Evolutionary conservation across 2,329 filamentous ascomycete species (phyloP).

Genomic region (Shiraia bambusicola): DNA sequence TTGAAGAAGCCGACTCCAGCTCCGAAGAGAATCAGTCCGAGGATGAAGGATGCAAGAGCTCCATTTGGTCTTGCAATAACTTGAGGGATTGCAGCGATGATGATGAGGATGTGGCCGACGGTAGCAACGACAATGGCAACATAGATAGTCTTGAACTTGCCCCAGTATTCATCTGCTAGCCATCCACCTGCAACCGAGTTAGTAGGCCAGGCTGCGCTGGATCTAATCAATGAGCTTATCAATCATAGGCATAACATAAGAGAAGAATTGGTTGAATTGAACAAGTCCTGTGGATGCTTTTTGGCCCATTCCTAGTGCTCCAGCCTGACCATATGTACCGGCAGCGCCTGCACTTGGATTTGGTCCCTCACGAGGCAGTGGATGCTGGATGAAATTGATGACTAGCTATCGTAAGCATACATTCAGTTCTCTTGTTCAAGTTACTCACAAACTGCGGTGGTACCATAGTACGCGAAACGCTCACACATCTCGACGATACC

Average conservation of each 20-base stretch:
- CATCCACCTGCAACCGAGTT: conserved; percentile 57
- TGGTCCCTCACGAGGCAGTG: conserved; percentile 50
- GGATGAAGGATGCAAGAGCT: conserved; percentile 52
- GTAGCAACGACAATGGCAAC: conserved; percentile 60
- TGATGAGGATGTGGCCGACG: conserved; percentile 54
- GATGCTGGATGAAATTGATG: conserved; percentile 45
- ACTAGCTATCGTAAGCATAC: conserved; percentile 14
- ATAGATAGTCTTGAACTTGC: conserved; percentile 61
- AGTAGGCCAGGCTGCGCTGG: conserved; percentile 7
- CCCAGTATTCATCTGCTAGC: conserved; percentile 60
- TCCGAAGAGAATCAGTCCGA: conserved; percentile 49
- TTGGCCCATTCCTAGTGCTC: conserved; percentile 32
- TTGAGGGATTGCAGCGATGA: conserved; percentile 55
- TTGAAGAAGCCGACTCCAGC: conserved; percentile 49
- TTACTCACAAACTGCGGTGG: conserved; percentile 28
- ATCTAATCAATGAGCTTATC: conserved; percentile 16
- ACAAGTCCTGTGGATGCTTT: conserved; percentile 27
- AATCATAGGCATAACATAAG: conserved; percentile 29
- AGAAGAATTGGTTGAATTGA: conserved; percentile 24
- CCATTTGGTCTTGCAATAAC: conserved; percentile 38
- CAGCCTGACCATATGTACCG: conserved; percentile 28
- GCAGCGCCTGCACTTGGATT: conserved; percentile 52
- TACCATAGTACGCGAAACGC: conserved; percentile 36
- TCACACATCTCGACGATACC: conserved; percentile 36
- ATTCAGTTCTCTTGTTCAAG: not conserved